phyloP scores from a whole-genome alignment of 1,139 yeast species.

The Debaryomyces robertsiae region DNA sequence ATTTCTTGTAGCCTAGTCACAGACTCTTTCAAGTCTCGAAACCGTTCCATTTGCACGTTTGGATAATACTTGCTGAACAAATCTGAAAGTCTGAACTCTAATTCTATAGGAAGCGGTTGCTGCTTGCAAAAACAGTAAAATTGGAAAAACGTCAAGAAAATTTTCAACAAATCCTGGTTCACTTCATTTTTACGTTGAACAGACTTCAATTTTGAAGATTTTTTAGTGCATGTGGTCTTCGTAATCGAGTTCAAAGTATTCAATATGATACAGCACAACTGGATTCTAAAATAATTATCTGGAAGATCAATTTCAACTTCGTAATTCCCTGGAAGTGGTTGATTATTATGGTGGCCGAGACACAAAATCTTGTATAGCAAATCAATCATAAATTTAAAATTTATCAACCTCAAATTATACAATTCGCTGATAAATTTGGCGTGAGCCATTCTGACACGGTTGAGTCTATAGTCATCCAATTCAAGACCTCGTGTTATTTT shows the following conservation, averaged over 20 bases:
- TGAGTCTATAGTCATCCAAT: slow-evolving; percentile 57
- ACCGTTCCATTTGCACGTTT: slow-evolving; percentile 33
- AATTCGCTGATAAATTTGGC: slow-evolving; percentile 63
- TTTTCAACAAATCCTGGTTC: slow-evolving; percentile 33
- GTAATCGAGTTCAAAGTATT: slow-evolving; percentile 17
- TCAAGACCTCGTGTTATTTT: slow-evolving; percentile 68
- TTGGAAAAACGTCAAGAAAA: slow-evolving; percentile 67
- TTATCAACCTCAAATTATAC: slow-evolving; percentile 51
- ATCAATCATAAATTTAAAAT: slow-evolving; percentile 50
- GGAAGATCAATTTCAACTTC: slow-evolving; percentile 57
- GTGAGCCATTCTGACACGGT: slow-evolving; percentile 65
- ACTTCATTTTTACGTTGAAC: slow-evolving; percentile 12
- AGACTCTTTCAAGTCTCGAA: slow-evolving; percentile 45
- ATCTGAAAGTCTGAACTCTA: slow-evolving; percentile 54
- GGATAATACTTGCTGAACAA: slow-evolving; percentile 35
- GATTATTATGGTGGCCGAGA: slow-evolving; percentile 67
- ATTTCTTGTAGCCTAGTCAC: slow-evolving; percentile 37
- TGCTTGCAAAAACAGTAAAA: slow-evolving; percentile 70
- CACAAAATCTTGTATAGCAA: slow-evolving; percentile 62
- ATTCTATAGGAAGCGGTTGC: slow-evolving; percentile 67
- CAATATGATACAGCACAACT: slow-evolving; percentile 45
- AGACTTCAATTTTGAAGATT: slow-evolving; percentile 7
- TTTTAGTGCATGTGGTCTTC: slow-evolving; percentile 5
- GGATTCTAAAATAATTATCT: slow-evolving; percentile 72
- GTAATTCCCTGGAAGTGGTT: slow-evolving; percentile 52